Evolutionary conservation across 108 stramenopile species (phyloP), one percentile per base, ranked within the genome.

Genomic region (Conticribra weissflogii): DNA sequence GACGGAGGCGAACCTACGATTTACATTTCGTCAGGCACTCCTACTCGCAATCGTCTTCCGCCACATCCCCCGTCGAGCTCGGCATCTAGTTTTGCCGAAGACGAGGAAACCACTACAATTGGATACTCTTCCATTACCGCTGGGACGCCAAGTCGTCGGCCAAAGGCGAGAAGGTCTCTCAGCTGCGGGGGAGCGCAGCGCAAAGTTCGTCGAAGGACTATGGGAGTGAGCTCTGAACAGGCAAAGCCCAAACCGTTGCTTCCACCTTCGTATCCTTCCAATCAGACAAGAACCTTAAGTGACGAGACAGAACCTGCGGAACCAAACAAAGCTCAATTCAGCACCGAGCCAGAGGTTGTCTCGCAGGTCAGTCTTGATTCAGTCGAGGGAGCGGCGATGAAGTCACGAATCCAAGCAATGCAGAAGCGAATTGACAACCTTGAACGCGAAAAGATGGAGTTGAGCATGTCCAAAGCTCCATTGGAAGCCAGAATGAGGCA

Each of bases 401-500:
- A 72, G 33, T 95, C 94, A 1, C 84, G 85, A 21, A 74, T 93
- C 49, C 63, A 70, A 9, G 77, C 81, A 8, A 86, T 93, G 88
- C 81, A 90, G 62, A 83, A 81, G 15, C 87, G 86, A 25, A 76
- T 92, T 34, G 84, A 89, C 23, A 77, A 74, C 45, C 80, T 96
- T 8, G 92, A 92, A 79, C 82, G 87, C 56, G 91, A 93, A 59
- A 93, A 92, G 63, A 91, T 93, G 82, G 84, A 83, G 19, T 66
- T 93, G 0, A 81, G 68, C 63, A 90, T 96, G 90, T 85, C 89
- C 55, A 93, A 90, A 69, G 92, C 95, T 16, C 92, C 92, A 12
- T 75, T 96, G 3, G 91, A 96, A 70, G 91, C 92, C 1, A 83
- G 89, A 0, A 77, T 96, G 47, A 84, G 90, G 30, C 87, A 93